Conservation (phyloP, 2,329 filamentous ascomycete species). For the Aspergillus eucalypticola region DNA sequence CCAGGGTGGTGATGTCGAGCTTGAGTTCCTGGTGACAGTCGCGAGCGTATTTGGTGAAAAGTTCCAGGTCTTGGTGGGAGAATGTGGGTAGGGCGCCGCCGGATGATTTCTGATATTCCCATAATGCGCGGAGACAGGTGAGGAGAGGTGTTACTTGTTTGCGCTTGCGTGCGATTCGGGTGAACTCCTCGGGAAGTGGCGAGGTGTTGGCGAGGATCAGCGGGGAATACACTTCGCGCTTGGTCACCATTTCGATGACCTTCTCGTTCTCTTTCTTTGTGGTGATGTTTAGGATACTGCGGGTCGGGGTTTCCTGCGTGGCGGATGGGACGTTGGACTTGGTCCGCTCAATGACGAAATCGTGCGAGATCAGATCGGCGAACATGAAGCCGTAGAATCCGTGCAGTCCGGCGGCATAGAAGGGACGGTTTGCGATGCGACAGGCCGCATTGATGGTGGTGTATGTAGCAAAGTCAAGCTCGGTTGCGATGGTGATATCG, state of each 20-base stretch:
- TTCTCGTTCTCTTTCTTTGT: slow-evolving; percentile 71
- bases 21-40: slow-evolving; percentile 75
- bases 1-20: slow-evolving; percentile 67
- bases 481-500: slow-evolving; percentile 86
- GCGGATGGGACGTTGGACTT: slow-evolving; percentile 69
- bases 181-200: slow-evolving; percentile 69
- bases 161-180: slow-evolving; percentile 66
- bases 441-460: slow-evolving; percentile 83
- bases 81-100: slow-evolving; percentile 57
- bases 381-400: slow-evolving; percentile 96
- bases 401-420: slow-evolving; percentile 85
- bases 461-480: slow-evolving; percentile 73
- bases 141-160: slow-evolving; percentile 79
- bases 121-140: slow-evolving; percentile 83
- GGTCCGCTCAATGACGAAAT: slow-evolving; percentile 84
- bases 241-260: slow-evolving; percentile 81
- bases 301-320: slow-evolving; percentile 73
- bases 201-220: slow-evolving; percentile 83
- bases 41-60: slow-evolving; percentile 76
- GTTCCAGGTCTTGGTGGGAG: slow-evolving; percentile 65
- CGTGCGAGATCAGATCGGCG: slow-evolving; percentile 85
- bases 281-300: slow-evolving; percentile 70
- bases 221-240: slow-evolving; percentile 86
- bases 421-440: slow-evolving; percentile 73
- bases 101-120: slow-evolving; percentile 73